phyloP scores from a whole-genome alignment of 768 basidiomycete species.

The Lentinula detonsa region DNA sequence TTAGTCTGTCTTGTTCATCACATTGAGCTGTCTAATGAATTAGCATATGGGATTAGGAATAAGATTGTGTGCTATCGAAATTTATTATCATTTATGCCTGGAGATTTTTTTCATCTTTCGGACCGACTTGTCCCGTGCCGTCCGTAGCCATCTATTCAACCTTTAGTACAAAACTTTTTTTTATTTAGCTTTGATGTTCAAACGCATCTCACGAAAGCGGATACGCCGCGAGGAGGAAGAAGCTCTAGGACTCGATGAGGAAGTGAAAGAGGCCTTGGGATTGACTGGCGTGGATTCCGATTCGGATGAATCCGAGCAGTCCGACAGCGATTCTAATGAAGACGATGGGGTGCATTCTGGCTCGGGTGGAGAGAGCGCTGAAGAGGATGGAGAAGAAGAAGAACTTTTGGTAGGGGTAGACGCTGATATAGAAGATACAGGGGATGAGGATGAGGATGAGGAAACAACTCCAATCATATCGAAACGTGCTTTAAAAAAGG shows the following conservation, averaged over 20 bases:
- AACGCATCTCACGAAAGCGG: slow-evolving; percentile 40
- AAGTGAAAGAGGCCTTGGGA: slow-evolving; percentile 36
- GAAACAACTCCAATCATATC: background rate
- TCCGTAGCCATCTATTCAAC: no score
- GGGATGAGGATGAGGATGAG: background rate
- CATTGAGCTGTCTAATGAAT: no score
- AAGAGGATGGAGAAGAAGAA: background rate
- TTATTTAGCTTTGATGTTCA: slow-evolving; percentile 37
- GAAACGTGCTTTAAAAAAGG: background rate
- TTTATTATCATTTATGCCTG: no score
- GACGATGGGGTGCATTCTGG: background rate
- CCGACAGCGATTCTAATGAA: background rate
- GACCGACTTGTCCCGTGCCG: no score
- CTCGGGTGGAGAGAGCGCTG: background rate
- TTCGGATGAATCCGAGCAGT: slow-evolving; percentile 28
- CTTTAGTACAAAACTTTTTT: no score
- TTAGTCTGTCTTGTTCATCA: no score
- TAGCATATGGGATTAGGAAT: no score
- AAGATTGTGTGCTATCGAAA: no score
- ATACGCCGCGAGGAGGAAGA: slow-evolving; percentile 37
- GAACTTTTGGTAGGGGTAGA: background rate
- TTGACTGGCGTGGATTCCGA: slow-evolving; percentile 43
- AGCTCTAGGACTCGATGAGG: slow-evolving; percentile 36
- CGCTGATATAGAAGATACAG: background rate
- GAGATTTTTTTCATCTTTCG: no score